phyloP scores from a whole-genome alignment of 495 filamentous ascomycete genomes.

The Lepraria neglecta region DNA sequence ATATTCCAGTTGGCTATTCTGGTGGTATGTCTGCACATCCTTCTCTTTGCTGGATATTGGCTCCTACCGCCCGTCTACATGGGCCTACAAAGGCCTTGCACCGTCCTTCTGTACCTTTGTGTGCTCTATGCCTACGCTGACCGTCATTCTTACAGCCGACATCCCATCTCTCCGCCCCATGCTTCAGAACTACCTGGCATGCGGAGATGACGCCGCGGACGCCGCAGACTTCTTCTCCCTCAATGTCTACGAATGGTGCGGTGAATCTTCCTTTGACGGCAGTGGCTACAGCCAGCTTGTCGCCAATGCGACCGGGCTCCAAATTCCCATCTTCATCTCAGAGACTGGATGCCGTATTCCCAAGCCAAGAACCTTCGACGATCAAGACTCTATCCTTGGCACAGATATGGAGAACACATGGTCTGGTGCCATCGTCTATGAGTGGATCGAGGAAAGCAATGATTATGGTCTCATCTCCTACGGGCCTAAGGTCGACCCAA shows the following conservation, averaged over 20 bases:
- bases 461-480: constrained; percentile 81
- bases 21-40: constrained; percentile 38
- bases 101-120: neutral
- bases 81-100: neutral
- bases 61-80: neutral
- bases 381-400: constrained; percentile 73
- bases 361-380: constrained; percentile 63
- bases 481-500: constrained; percentile 48
- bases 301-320: constrained; percentile 50
- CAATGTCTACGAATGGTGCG: constrained; percentile 88
- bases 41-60: neutral
- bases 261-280: constrained; percentile 51
- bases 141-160: constrained; percentile 46
- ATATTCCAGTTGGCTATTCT: constrained; percentile 81
- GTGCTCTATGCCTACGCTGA: constrained; percentile 9
- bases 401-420: constrained; percentile 63
- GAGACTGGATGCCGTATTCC: constrained; percentile 72
- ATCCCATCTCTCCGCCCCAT: constrained; percentile 73
- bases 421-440: constrained; percentile 81
- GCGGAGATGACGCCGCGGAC: constrained; percentile 60
- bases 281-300: constrained; percentile 69
- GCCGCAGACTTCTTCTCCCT: constrained; percentile 76
- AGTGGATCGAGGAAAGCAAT: constrained; percentile 85
- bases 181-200: constrained; percentile 84
- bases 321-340: constrained; percentile 79